phyloP scores from a whole-genome alignment of 495 filamentous ascomycete genomes.

The Penicillium herquei region DNA sequence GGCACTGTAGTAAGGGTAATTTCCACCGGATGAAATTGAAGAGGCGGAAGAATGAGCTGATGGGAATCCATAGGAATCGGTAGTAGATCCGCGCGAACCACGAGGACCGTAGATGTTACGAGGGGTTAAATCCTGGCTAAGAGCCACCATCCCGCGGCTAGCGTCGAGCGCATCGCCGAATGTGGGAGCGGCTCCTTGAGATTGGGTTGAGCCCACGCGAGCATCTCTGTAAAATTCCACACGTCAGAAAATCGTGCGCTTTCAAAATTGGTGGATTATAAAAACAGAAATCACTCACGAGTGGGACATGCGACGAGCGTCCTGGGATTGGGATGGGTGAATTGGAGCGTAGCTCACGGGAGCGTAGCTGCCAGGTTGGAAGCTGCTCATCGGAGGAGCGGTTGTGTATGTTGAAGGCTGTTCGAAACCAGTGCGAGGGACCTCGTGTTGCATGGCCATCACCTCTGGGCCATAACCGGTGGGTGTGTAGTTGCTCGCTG shows the following conservation, averaged over 20 bases:
- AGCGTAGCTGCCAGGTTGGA: constrained; percentile 59
- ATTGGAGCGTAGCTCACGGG: constrained; percentile 53
- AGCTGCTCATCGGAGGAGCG: constrained; percentile 63
- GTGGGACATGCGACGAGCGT: constrained; percentile 78
- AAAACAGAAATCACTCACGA: constrained; percentile 60
- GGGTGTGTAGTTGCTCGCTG: constrained; percentile 69
- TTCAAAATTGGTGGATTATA: background rate
- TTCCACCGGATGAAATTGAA: constrained; percentile 82
- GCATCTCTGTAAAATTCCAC: constrained; percentile 46
- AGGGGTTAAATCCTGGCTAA: constrained; percentile 83
- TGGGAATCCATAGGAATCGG: constrained; percentile 94
- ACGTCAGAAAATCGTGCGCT: constrained; percentile 5
- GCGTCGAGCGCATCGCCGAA: constrained; percentile 79
- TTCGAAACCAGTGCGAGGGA: constrained; percentile 52
- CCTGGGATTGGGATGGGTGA: constrained; percentile 54
- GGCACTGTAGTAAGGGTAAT: constrained; percentile 74
- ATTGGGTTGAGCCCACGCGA: constrained; percentile 50
- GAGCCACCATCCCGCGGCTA: constrained; percentile 85
- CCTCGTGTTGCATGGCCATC: constrained; percentile 70
- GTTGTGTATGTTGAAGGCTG: constrained; percentile 65
- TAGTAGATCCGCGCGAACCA: constrained; percentile 59
- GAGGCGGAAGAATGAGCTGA: constrained; percentile 88
- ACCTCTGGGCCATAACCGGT: constrained; percentile 66
- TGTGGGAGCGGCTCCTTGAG: constrained; percentile 34
- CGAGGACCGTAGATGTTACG: constrained; percentile 81